A percentile compares a stretch with the other conserved stretches of the same genome.
Evolutionary conservation across 345 rosid species (phyloP).

Genomic region (Pistacia atlantica): DNA sequence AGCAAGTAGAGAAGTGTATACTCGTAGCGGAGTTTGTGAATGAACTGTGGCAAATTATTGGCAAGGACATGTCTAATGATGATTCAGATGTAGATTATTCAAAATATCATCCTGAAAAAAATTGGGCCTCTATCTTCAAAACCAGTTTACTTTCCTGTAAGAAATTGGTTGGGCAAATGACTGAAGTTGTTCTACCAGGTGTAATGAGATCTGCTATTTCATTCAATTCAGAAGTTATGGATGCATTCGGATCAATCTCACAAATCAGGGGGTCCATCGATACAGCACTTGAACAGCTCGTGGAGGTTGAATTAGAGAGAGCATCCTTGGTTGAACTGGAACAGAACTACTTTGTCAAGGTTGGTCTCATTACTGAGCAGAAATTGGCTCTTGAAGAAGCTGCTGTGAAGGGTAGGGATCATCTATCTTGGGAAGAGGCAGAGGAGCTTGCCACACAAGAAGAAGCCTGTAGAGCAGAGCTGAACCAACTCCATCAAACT

Average conservation of each 20-base stretch:
- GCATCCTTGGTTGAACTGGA: constrained; percentile 78
- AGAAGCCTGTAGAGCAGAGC: constrained; percentile 88
- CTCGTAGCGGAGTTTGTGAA: constrained; percentile 56
- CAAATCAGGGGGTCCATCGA: constrained; percentile 81
- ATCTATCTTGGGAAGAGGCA: constrained; percentile 97
- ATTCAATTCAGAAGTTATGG: constrained; percentile 73
- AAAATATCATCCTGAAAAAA: constrained; percentile 43
- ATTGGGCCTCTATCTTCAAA: constrained; percentile 64
- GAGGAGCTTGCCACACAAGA: constrained; percentile 96
- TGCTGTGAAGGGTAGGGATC: constrained; percentile 80
- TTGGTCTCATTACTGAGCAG: constrained; percentile 81
- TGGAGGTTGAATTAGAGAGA: constrained; percentile 77
- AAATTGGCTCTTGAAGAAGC: constrained; percentile 87
- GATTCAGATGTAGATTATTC: constrained; percentile 33
- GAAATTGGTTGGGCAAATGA: constrained; percentile 63
- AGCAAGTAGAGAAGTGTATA: constrained; percentile 77
- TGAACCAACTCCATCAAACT: constrained; percentile 78
- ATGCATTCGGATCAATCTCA: constrained; percentile 79
- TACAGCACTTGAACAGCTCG: constrained; percentile 70
- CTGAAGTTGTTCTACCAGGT: constrained; percentile 66
- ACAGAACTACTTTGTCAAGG: constrained; percentile 77
- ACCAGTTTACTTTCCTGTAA: constrained; percentile 55
- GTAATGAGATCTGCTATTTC: constrained; percentile 68
- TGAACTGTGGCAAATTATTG: constrained; percentile 55
- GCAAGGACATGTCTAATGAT: constrained; percentile 34